Evolutionary conservation across 78 protist species (phyloP).

Genomic region (Anaeramoeba flamelloides): DNA sequence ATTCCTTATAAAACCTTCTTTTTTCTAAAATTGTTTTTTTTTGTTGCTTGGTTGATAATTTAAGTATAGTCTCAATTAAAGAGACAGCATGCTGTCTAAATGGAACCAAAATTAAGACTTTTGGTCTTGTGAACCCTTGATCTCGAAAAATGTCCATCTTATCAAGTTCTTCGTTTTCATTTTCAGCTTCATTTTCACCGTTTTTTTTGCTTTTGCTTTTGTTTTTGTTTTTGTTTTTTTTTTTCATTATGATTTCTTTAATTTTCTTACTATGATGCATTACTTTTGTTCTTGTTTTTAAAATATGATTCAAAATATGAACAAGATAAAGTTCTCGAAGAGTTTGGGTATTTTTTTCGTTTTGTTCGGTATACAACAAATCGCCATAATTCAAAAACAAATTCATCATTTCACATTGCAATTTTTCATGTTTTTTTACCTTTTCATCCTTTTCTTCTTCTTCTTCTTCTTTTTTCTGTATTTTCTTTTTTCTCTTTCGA

Average conservation of each 20-base stretch:
- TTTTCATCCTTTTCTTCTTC: too few species aligned
- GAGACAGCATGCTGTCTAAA: conserved; percentile 3
- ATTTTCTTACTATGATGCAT: background rate
- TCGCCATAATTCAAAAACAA: background rate
- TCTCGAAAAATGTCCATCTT: conserved; percentile 1
- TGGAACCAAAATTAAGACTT: conserved; percentile 20
- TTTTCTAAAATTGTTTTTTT: conserved; percentile 5
- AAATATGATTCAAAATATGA: background rate
- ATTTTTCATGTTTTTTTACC: too few species aligned
- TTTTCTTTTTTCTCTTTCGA: too few species aligned
- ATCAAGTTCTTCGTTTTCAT: too few species aligned
- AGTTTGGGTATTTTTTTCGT: background rate
- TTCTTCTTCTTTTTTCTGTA: too few species aligned
- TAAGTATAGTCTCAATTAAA: background rate
- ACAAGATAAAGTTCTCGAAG: background rate
- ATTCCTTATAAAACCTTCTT: conserved; percentile 6
- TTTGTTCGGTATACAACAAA: background rate
- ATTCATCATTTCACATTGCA: too few species aligned
- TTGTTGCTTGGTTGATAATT: background rate
- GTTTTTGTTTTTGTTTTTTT: background rate
- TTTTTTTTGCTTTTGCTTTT: too few species aligned
- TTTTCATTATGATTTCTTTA: background rate
- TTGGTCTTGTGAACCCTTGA: conserved; percentile 20
- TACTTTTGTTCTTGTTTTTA: background rate
- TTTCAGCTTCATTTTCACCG: too few species aligned